Percentiles rank a stretch among this genome's conserved stretches.
Conservation (phyloP, 2,329 filamentous ascomycete species). For the Hymenoscyphus albidus region DNA sequence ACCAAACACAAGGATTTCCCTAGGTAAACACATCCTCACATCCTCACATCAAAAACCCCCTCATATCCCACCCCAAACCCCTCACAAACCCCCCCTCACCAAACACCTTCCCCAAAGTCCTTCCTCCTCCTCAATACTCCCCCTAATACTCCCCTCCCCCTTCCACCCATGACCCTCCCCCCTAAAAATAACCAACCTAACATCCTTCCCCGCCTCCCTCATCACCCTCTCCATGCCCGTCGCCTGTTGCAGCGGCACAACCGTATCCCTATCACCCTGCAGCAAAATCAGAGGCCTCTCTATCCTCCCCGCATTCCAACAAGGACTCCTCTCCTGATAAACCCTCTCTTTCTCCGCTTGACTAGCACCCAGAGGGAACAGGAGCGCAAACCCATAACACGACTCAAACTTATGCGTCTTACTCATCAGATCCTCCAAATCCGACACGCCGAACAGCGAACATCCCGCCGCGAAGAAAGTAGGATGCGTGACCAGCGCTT, state of each 20-base stretch:
- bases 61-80: neutral
- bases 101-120: slow-evolving; percentile 39
- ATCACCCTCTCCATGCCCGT: slow-evolving; percentile 48
- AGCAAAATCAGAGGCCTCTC: slow-evolving; percentile 51
- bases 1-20: too few relatives aligned
- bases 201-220: slow-evolving; percentile 39
- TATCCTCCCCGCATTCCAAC: slow-evolving; percentile 47
- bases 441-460: slow-evolving; percentile 48
- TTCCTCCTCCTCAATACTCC: slow-evolving; percentile 44
- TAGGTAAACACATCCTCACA: too few relatives aligned
- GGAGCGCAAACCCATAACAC: slow-evolving; percentile 46
- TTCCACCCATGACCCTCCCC: slow-evolving; percentile 50
- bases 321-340: slow-evolving; percentile 46
- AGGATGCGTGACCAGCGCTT: slow-evolving; percentile 45
- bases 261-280: slow-evolving; percentile 51
- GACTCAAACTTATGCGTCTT: slow-evolving; percentile 56
- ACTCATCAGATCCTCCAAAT: slow-evolving; percentile 43
- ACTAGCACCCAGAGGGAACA: slow-evolving; percentile 37
- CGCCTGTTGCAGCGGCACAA: slow-evolving; percentile 57
- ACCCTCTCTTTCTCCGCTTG: slow-evolving; percentile 41
- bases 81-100: slow-evolving; percentile 20
- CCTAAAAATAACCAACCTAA: slow-evolving; percentile 45
- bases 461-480: slow-evolving; percentile 47
- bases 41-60: too few relatives aligned
- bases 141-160: slow-evolving; percentile 39